These are phyloP conservation scores for Bromus sterilis DNA, from an alignment of 176 grass and related monocot genomes.

Conservation along the genomic window DNA sequence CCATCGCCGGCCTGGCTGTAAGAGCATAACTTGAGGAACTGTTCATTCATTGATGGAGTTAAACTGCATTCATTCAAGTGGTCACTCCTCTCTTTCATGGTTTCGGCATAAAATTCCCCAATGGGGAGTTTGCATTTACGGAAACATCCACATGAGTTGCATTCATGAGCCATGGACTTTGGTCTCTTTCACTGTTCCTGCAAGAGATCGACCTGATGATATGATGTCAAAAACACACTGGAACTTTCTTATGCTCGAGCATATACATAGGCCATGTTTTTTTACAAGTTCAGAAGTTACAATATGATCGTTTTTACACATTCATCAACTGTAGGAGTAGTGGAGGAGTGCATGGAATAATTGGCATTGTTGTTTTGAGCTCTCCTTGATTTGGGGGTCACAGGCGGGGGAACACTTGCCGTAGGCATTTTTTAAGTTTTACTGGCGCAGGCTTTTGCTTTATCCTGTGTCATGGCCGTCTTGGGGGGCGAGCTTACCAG, in stretches of 20 bases:
- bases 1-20: slow-evolving; percentile 8
- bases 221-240: neutral
- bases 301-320: neutral
- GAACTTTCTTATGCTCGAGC: neutral
- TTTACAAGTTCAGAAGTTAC: neutral
- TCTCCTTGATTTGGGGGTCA: neutral
- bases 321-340: too few species aligned
- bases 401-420: neutral
- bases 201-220: neutral
- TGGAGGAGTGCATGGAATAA: neutral
- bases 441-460: neutral
- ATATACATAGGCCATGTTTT: neutral
- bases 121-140: slow-evolving; percentile 13
- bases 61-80: slow-evolving; percentile 2
- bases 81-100: slow-evolving; percentile 31
- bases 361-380: neutral
- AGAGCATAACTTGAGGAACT: slow-evolving; percentile 23
- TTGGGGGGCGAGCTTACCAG: slow-evolving; percentile 42
- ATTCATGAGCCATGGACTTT: slow-evolving; percentile 28
- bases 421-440: neutral
- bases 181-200: slow-evolving; percentile 12
- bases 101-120: slow-evolving; percentile 30
- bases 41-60: slow-evolving; percentile 32
- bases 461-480: neutral
- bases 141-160: slow-evolving; percentile 30